Evolutionary conservation across 352 stramenopile genomes (phyloP).

Genomic region (Pythium oligandrum): DNA sequence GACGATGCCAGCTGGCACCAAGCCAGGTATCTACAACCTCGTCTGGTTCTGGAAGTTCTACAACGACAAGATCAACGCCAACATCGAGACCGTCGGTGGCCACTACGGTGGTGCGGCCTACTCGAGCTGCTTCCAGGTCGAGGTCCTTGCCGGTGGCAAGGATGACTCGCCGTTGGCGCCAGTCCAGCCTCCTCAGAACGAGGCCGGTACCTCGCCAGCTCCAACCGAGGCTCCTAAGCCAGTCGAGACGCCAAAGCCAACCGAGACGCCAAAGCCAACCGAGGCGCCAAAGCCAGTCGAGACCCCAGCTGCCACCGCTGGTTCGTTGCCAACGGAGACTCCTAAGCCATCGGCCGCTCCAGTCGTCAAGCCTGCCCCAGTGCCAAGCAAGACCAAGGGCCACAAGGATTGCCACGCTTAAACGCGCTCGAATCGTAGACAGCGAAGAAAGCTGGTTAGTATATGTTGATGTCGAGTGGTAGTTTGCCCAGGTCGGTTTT

Average conservation of each 20-base stretch:
- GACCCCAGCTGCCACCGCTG: too few relatives aligned
- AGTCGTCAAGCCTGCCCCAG: too few relatives aligned
- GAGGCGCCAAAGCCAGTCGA: slow-evolving; percentile 1
- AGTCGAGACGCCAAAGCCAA: not conserved
- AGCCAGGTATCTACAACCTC: slow-evolving; percentile 49
- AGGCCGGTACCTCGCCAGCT: slow-evolving; percentile 8
- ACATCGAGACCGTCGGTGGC: slow-evolving; percentile 36
- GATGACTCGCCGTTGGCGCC: slow-evolving; percentile 9
- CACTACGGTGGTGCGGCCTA: slow-evolving; percentile 53
- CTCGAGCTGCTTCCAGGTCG: slow-evolving; percentile 55
- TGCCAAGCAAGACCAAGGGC: too few relatives aligned
- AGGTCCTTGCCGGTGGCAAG: slow-evolving; percentile 26
- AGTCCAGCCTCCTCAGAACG: slow-evolving; percentile 12
- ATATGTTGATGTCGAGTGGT: too few relatives aligned
- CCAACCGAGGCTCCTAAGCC: slow-evolving; percentile 10
- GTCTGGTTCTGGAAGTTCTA: slow-evolving; percentile 78
- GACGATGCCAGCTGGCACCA: slow-evolving; percentile 35
- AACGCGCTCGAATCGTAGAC: too few relatives aligned
- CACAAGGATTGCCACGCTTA: too few relatives aligned
- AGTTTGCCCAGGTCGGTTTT: too few relatives aligned
- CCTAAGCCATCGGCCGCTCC: too few relatives aligned
- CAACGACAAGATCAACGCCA: slow-evolving; percentile 37
- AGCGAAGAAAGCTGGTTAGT: too few relatives aligned
- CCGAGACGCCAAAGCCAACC: slow-evolving; percentile 3
- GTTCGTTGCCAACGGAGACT: too few relatives aligned